Percentiles rank a stretch among this genome's conserved stretches.
These are phyloP conservation scores for Venturiaceae sp. DNA, from an alignment of 2,329 filamentous ascomycete species.

Conservation along the genomic window DNA sequence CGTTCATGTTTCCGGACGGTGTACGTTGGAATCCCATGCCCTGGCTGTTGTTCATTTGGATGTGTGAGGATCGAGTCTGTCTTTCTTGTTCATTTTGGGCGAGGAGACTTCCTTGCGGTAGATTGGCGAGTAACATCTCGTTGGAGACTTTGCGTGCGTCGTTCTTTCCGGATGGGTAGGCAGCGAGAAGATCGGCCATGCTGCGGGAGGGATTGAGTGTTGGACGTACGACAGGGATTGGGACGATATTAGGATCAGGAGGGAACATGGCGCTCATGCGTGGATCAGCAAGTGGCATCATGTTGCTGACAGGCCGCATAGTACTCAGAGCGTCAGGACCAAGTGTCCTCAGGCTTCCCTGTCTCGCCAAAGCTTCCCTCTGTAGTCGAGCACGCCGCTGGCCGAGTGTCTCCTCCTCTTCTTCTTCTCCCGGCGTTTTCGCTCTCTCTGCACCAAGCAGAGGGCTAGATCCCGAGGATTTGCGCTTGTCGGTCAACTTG, in stretches of 20 bases:
- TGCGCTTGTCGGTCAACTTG: slow-evolving; percentile 18
- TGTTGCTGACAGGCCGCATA: not conserved
- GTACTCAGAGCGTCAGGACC: slow-evolving; percentile 10
- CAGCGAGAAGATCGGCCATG: slow-evolving; percentile 52
- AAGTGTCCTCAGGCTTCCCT: not conserved
- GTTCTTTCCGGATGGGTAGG: slow-evolving; percentile 36
- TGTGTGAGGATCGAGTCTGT: slow-evolving; percentile 22
- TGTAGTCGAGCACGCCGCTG: slow-evolving; percentile 67
- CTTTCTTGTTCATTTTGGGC: slow-evolving; percentile 26
- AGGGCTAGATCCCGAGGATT: not conserved
- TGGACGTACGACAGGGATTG: not conserved
- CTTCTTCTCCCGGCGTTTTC: slow-evolving; percentile 19
- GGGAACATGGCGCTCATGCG: not conserved
- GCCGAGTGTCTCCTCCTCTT: slow-evolving; percentile 68
- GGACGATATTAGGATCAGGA: not conserved
- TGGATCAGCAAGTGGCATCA: not conserved
- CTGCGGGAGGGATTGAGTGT: slow-evolving; percentile 30
- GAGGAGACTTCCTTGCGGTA: slow-evolving; percentile 30
- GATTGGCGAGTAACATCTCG: slow-evolving; percentile 21
- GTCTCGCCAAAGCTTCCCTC: not conserved
- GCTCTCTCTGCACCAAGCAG: not conserved
- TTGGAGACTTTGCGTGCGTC: slow-evolving; percentile 25
- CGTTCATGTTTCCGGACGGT: not conserved
- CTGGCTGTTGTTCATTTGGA: not conserved
- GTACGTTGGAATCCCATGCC: not conserved